Percentiles rank a stretch among this genome's conserved stretches.
phyloP scores from a whole-genome alignment of 495 filamentous ascomycete species.

The Cercophora sp. region DNA sequence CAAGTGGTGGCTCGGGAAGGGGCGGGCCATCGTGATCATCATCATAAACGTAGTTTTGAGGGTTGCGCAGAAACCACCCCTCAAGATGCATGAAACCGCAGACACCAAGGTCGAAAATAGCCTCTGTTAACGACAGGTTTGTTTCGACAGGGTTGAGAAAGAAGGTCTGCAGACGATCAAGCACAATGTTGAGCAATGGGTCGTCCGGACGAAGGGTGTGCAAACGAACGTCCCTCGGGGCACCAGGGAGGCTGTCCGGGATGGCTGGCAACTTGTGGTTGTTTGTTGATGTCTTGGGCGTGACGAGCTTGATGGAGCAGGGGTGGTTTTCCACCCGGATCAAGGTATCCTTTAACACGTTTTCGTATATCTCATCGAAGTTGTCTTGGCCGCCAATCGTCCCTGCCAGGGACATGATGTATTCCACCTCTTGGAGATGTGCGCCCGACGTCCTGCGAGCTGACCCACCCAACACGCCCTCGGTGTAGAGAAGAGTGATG shows the following conservation, averaged over 20 bases:
- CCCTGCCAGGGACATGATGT: slow-evolving; percentile 66
- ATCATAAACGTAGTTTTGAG: slow-evolving; percentile 54
- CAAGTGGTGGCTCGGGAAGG: slow-evolving; percentile 24
- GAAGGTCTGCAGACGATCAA: slow-evolving; percentile 70
- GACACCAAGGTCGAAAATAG: slow-evolving; percentile 73
- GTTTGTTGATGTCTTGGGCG: slow-evolving; percentile 48
- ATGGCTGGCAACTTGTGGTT: slow-evolving; percentile 48
- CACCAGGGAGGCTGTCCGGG: slow-evolving; percentile 49
- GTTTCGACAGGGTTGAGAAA: slow-evolving; percentile 85
- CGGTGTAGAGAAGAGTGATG: slow-evolving; percentile 66
- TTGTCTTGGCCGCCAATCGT: slow-evolving; percentile 67
- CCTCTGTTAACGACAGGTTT: slow-evolving; percentile 81
- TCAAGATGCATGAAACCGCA: slow-evolving; percentile 81
- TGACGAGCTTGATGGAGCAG: slow-evolving; percentile 60
- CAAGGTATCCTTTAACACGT: slow-evolving; percentile 75
- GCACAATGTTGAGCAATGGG: slow-evolving; percentile 65
- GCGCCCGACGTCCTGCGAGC: slow-evolving; percentile 68
- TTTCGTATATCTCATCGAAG: slow-evolving; percentile 75
- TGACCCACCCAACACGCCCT: slow-evolving; percentile 46
- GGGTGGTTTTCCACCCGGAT: slow-evolving; percentile 74
- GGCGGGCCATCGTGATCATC: slow-evolving; percentile 35
- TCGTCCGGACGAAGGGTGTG: slow-evolving; percentile 68
- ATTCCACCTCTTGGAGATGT: slow-evolving; percentile 73
- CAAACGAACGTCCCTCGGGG: slow-evolving; percentile 50
- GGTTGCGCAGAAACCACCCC: slow-evolving; percentile 81